These are phyloP conservation scores for Emydomyces testavorans DNA, from an alignment of 2,329 filamentous ascomycete species.

Conservation along the genomic window DNA sequence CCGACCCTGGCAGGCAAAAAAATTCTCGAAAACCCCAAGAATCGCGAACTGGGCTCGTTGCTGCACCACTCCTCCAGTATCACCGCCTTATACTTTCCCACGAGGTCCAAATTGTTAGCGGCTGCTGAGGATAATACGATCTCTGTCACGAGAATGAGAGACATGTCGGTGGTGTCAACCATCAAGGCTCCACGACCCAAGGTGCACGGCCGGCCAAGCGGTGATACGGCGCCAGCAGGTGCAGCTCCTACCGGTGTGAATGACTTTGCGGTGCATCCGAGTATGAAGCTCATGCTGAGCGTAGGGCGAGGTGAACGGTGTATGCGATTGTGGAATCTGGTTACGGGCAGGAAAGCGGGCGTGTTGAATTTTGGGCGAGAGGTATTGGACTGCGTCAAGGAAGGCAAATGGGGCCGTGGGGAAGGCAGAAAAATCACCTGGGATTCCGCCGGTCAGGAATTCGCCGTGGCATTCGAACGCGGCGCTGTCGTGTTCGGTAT, in stretches of 20 bases:
- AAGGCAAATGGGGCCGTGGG: constrained; percentile 63
- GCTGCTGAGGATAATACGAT: constrained; percentile 84
- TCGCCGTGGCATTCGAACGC: constrained; percentile 77
- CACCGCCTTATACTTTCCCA: constrained; percentile 69
- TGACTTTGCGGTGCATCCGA: constrained; percentile 89
- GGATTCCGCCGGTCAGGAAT: constrained; percentile 67
- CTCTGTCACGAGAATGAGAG: constrained; percentile 71
- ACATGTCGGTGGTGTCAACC: constrained; percentile 76
- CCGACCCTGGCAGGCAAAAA: constrained; percentile 59
- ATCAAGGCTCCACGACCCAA: constrained; percentile 86
- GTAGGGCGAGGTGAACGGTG: constrained; percentile 80
- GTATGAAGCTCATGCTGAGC: constrained; percentile 91
- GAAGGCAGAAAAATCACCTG: constrained; percentile 76
- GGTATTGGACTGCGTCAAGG: constrained; percentile 62
- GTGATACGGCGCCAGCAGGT: constrained; percentile 75
- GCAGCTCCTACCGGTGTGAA: constrained; percentile 80
- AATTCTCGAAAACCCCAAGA: constrained; percentile 72
- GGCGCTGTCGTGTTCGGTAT: constrained; percentile 77
- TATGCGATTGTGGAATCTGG: constrained; percentile 92
- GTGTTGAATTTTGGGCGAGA: constrained; percentile 73
- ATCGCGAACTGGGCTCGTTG: constrained; percentile 76
- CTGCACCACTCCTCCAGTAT: constrained; percentile 77
- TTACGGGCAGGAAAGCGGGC: constrained; percentile 90
- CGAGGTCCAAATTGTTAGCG: constrained; percentile 76
- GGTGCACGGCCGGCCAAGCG: constrained; percentile 65